A percentile compares a stretch with the other conserved stretches of the same genome.
Conservation (phyloP, 2,329 filamentous ascomycete species). For the Pseudogymnoascus sp. region DNA sequence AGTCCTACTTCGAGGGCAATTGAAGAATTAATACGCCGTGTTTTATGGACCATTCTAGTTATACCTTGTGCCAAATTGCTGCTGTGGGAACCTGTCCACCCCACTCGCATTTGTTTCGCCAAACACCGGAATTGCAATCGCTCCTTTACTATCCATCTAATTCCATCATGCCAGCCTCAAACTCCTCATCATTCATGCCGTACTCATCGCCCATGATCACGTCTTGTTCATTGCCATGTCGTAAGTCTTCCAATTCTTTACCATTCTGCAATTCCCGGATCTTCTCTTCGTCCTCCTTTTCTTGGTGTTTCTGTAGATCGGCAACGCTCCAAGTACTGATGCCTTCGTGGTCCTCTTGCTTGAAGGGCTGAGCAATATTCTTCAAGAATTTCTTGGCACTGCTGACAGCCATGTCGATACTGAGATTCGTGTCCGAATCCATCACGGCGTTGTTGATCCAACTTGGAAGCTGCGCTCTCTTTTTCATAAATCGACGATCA, state of each 20-base stretch:
- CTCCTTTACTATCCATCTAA: slow-evolving; percentile 16
- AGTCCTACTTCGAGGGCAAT: background rate
- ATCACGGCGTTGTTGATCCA: slow-evolving; percentile 90
- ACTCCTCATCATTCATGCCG: slow-evolving; percentile 29
- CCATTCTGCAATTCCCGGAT: slow-evolving; percentile 55
- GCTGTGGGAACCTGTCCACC: background rate
- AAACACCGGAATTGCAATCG: slow-evolving; percentile 2
- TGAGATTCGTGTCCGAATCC: slow-evolving; percentile 81
- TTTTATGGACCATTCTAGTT: slow-evolving; percentile 15
- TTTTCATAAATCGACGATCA: slow-evolving; percentile 88
- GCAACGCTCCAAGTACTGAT: slow-evolving; percentile 85
- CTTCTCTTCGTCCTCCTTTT: slow-evolving; percentile 62
- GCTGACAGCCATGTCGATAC: slow-evolving; percentile 90
- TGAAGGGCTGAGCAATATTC: slow-evolving; percentile 88
- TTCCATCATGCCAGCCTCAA: slow-evolving; percentile 52
- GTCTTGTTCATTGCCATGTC: slow-evolving; percentile 18
- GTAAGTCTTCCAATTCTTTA: slow-evolving; percentile 26
- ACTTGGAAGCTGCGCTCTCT: slow-evolving; percentile 81
- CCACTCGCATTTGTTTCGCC: background rate
- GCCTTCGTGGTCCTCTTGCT: slow-evolving; percentile 75
- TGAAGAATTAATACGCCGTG: slow-evolving; percentile 1
- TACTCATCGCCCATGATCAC: slow-evolving; percentile 22
- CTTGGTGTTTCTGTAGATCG: slow-evolving; percentile 72
- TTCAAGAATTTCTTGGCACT: slow-evolving; percentile 83
- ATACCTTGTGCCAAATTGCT: background rate